Percentiles rank a stretch among this genome's conserved stretches.
phyloP scores from a whole-genome alignment of 2,329 filamentous ascomycete species.

The Aspergillus candidus region DNA sequence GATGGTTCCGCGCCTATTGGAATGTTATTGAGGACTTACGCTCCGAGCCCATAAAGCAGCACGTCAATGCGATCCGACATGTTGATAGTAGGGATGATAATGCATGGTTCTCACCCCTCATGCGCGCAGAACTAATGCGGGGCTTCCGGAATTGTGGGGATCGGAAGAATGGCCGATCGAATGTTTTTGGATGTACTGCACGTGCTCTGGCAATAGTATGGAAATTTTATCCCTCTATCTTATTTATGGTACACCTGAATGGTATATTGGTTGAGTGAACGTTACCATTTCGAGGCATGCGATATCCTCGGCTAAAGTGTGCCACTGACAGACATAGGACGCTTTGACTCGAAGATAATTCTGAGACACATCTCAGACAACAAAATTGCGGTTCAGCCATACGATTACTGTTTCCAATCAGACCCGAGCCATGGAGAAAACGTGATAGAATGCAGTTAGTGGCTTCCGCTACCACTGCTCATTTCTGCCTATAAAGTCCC shows the following conservation, averaged over 20 bases:
- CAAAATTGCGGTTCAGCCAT: too few species aligned
- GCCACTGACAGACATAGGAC: too few species aligned
- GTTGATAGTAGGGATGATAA: not conserved
- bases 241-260: not conserved
- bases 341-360: too few species aligned
- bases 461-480: too few species aligned
- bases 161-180: not conserved
- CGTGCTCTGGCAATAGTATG: not conserved
- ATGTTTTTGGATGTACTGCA: not conserved
- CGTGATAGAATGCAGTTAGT: too few species aligned
- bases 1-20: not conserved
- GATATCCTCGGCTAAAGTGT: too few species aligned
- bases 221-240: too few species aligned
- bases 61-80: slow-evolving; percentile 35
- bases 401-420: too few species aligned
- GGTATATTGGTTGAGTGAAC: not conserved
- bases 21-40: slow-evolving; percentile 35
- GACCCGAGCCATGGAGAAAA: too few species aligned
- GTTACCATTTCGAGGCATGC: too few species aligned
- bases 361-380: too few species aligned
- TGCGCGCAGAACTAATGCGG: not conserved
- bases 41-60: slow-evolving; percentile 49
- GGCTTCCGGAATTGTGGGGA: not conserved
- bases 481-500: too few species aligned
- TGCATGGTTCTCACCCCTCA: not conserved